Percentiles rank a stretch among this genome's conserved stretches.
Conservation (phyloP, 2,329 filamentous ascomycete species). For the Xylaria sp. region DNA sequence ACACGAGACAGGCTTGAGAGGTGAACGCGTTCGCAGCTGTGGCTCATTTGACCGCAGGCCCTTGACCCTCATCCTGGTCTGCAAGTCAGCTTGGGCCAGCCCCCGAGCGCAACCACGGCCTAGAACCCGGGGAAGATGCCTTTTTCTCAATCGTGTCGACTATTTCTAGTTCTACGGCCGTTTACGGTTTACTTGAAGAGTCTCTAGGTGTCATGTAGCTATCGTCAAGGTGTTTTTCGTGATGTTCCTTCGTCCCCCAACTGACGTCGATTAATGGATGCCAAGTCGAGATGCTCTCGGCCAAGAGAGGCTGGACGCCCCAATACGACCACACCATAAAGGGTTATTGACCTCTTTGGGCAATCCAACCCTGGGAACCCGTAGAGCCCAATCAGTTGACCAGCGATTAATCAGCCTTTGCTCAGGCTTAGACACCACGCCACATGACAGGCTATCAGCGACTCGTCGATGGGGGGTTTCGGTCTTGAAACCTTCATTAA, state of each 20-base stretch:
- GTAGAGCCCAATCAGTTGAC: neutral
- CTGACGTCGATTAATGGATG: constrained; percentile 11
- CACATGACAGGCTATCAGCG: constrained; percentile 23
- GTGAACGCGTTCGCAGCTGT: constrained; percentile 24
- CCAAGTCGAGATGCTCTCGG: constrained; percentile 22
- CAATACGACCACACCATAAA: constrained; percentile 12
- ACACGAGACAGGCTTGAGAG: constrained; percentile 20
- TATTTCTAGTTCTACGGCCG: constrained; percentile 4
- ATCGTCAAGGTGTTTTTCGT: constrained; percentile 12
- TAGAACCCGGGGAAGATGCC: constrained; percentile 16
- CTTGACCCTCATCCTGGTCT: constrained; percentile 4
- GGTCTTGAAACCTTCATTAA: constrained; percentile 6
- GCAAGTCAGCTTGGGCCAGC: constrained; percentile 13
- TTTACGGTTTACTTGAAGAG: neutral
- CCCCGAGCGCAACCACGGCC: constrained; percentile 6
- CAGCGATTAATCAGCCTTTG: constrained; percentile 30
- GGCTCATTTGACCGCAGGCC: constrained; percentile 30
- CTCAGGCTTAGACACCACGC: constrained; percentile 30
- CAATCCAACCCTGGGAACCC: constrained; percentile 9
- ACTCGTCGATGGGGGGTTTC: constrained; percentile 3
- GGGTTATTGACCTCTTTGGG: constrained; percentile 24
- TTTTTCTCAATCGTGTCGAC: neutral
- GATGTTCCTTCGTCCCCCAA: constrained; percentile 1
- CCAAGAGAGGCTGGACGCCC: constrained; percentile 22
- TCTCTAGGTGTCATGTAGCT: constrained; percentile 11